Conservation (phyloP, 805 yeast species). For the Nakazawaea sp. region DNA sequence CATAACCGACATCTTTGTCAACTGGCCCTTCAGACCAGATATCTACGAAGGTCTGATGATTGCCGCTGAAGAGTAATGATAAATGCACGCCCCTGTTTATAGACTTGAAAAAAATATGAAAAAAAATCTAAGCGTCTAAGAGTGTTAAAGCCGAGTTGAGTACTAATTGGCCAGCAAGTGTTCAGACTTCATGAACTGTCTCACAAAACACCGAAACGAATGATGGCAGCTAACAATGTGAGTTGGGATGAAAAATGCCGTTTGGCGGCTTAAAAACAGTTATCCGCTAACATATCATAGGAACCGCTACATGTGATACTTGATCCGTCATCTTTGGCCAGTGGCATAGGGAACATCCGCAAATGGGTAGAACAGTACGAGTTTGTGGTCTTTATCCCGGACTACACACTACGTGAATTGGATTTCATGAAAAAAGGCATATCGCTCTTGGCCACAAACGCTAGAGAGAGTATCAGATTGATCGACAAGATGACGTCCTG, state of each 20-base stretch:
- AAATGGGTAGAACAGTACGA: conserved; percentile 46
- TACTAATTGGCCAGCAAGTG: too few species aligned
- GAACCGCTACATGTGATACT: conserved; percentile 35
- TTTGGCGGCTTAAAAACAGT: too few species aligned
- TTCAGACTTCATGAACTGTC: too few species aligned
- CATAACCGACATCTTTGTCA: conserved; percentile 44
- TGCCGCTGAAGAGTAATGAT: conserved; percentile 2
- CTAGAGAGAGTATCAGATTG: conserved; percentile 57
- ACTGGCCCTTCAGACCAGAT: conserved; percentile 87
- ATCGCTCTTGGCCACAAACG: conserved; percentile 52
- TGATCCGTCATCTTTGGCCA: conserved; percentile 62
- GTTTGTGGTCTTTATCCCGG: conserved; percentile 41
- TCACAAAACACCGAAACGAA: too few species aligned
- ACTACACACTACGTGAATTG: conserved; percentile 52
- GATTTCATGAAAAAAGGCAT: conserved; percentile 50
- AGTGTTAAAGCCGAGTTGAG: too few species aligned
- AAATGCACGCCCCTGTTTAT: too few species aligned
- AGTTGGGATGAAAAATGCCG: too few species aligned
- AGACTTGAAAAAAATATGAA: too few species aligned
- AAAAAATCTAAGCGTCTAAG: too few species aligned
- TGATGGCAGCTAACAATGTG: too few species aligned
- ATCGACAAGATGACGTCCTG: conserved; percentile 36
- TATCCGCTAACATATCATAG: not conserved
- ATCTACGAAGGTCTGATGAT: conserved; percentile 14
- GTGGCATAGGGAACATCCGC: conserved; percentile 63